Base-by-base conservation (phyloP, 2,329 filamentous ascomycete species). In the Achaetomium macrosporum region DNA sequence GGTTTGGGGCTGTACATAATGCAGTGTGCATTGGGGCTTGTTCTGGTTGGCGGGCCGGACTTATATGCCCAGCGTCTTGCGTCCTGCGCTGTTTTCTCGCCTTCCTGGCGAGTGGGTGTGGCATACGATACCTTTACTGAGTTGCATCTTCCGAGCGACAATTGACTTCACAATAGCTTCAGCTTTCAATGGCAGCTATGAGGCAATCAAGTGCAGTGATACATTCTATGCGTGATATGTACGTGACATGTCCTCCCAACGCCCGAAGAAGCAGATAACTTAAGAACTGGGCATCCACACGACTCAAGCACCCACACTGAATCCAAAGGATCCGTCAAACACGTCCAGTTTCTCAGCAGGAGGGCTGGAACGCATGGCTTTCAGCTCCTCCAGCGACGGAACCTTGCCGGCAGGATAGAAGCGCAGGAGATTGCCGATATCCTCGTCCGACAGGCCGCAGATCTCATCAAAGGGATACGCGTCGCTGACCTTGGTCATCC, bases 401-500 rank as follows among this genome's bases (percentile, higher is more conserved):
- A 84, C 82, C 51, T 78, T 73, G 56, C 76, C 73, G 1, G 72
- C 64, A 0, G 69, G 70, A 60, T 95, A 96, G 66, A 84, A 91
- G n/a, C 76, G 74, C 36, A 97, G 72, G n/a, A 97, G 73, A 50
- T 77, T 79, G 51, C 88, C 83, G 87, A 97, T 95, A 63, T 91
- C 91, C 62, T 85, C 80, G 47, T 93, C 88, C 17, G 81, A 82
- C 78, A 97, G 83, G 33, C 81, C 79, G 60, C 89, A 91, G 61
- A 97, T 80, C 57, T 96, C 87, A 56, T 95, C 85, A 67, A 95
- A 82, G 49, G 78, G 84, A 76, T 92, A 96, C 35, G 83, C 77
- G 62, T 96, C 90, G 72, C 91, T 96, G 35, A 97, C 88, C 59
- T 82, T 85, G 44, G 84, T 90, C 88, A 97, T 97, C 90, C 91